Base-by-base conservation (phyloP, 345 rosid genomes). In the Citrus sinensis region DNA sequence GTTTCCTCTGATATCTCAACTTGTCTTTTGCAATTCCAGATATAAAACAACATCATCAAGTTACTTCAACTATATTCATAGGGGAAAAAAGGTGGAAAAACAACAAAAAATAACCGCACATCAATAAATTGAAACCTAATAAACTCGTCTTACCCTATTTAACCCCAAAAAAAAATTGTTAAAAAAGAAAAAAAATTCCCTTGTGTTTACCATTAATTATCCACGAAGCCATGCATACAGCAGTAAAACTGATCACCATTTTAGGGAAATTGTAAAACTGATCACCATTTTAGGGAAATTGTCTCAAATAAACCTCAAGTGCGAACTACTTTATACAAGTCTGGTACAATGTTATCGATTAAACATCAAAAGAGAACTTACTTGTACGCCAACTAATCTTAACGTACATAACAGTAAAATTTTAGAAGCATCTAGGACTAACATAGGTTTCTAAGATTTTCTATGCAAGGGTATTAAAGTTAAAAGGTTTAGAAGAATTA, bases 391-490 rank as follows among this genome's bases (percentile, higher is more conserved):
- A 6, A 22, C 54, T n/a, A 27, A 73, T 24, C 27, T 73, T 37
- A 59, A 73, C 64, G 22, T 55, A 16, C 20, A 70, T 73, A 63
- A 34, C 32, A 2, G 49, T 25, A 39, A 9, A 39, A 39, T 39
- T 40, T 17, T 37, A 73, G 67, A 74, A 62, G 13, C 69, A 74
- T 42, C 39, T 8, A 39, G 8, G 35, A 20, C 19, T 40, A 60
- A 61, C 59, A 74, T 74, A 24, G 39, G 20, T 42, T 32, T 39
- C n/a, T 40, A 7, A 71, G 61, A 30, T 69, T 34, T 58, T 35
- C 68, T 27, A 13, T n/a, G 42, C 71, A 29, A 75, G 29, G 71
- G 63, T 16, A 73, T 22, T 80, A 9, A 74, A 42, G 62, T 42
- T 46, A 22, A 73, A 42, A 35, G 7, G 51, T 46, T 46, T 13